Evolutionary conservation across 164 flowering plant genomes (phyloP), one percentile per base, ranked within the genome.

Genomic region (Dillenia suffruticosa): DNA sequence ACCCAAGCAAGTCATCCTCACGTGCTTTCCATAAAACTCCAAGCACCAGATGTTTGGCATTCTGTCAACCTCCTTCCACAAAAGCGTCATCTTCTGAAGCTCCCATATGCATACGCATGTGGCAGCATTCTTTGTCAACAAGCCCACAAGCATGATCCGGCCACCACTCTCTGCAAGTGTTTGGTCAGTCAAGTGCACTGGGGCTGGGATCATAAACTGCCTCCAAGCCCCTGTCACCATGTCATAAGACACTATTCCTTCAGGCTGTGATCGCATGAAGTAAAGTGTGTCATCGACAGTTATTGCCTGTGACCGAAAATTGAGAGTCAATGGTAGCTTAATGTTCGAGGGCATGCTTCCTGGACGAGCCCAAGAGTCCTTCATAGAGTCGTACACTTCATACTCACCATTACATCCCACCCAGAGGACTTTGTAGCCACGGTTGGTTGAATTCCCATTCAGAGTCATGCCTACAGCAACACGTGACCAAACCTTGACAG

Each of bases 61-160:
- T 94, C 99, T 94, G 97, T 94, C 99, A 80, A 91, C 99, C 99
- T 94, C 99, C 95, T 91, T 94, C 99, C 99, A 94, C 82, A 91
- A 83, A 65, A 91, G 92, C 26, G 86, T 87, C 99, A 94, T 94
- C 83, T 78, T 91, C 82, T 91, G 96, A 77, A 94, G 88, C 89
- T 94, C 99, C 99, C 97, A 94, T 73, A 94, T 79, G 83, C 90
- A 94, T 17, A 91, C 96, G 55, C 99, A 91, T 2, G 97, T 94
- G 70, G 96, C 99, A 0, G 97, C 99, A 68, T 89, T 89, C 75
- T 88, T 94, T 0, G 88, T 83, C 70, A 89, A 82, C 79, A 94
- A 64, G 60, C 99, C 97, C 70, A 89, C 97, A 0, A 94, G 93
- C 85, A 91, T 76, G 69, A 94, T 72, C 67, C 78, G 76, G 11